Evolutionary conservation across 495 filamentous ascomycete genomes (phyloP).

Genomic region (Tuber aestivum): DNA sequence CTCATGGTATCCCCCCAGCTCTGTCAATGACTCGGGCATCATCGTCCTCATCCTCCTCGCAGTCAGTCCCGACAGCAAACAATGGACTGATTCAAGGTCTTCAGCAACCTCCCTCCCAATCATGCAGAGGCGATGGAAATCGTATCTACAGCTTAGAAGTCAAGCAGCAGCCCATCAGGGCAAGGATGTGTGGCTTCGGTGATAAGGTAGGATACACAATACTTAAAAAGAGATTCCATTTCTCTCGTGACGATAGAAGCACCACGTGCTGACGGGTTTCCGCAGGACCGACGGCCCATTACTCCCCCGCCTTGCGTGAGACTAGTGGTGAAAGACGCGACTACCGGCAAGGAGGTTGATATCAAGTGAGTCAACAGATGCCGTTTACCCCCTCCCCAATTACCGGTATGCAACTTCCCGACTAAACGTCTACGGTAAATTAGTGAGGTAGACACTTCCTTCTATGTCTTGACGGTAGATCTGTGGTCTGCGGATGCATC

Average conservation of each 20-base stretch:
- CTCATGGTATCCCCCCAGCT: constrained; percentile 30
- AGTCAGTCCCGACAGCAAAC: constrained; percentile 26
- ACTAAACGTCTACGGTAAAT: constrained; percentile 32
- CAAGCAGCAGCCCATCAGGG: constrained; percentile 85
- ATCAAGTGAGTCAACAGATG: constrained; percentile 61
- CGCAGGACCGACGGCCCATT: constrained; percentile 86
- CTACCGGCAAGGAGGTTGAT: constrained; percentile 79
- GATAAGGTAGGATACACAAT: constrained; percentile 69
- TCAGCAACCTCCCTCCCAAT: constrained; percentile 33
- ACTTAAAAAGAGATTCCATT: background rate
- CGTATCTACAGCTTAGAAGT: constrained; percentile 65
- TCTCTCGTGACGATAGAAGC: constrained; percentile 27
- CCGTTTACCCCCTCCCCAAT: constrained; percentile 14
- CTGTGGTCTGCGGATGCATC: constrained; percentile 77
- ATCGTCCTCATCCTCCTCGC: constrained; percentile 35
- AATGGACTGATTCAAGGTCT: constrained; percentile 35
- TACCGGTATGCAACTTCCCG: constrained; percentile 37
- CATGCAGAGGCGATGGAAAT: constrained; percentile 44
- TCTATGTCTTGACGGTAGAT: constrained; percentile 90
- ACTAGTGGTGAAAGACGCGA: constrained; percentile 71
- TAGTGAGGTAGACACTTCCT: constrained; percentile 73
- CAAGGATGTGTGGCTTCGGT: constrained; percentile 98
- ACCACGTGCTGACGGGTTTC: constrained; percentile 36
- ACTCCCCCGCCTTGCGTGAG: constrained; percentile 91
- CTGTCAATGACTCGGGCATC: constrained; percentile 34